Conservation (phyloP, 2,329 filamentous ascomycete species). For the Fusarium pininemorale region DNA sequence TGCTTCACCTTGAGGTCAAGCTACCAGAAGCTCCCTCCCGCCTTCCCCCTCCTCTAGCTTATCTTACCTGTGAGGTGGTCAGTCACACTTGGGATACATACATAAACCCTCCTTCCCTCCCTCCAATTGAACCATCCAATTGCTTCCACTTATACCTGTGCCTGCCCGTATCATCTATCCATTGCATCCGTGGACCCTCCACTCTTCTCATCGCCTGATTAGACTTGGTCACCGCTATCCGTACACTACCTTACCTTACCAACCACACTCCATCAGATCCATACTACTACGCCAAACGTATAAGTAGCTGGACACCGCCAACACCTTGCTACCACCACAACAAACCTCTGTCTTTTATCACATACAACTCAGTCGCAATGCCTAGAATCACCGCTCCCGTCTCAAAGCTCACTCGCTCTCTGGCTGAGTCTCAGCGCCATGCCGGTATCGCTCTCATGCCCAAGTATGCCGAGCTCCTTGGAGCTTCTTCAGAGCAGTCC, state of each 20-base stretch:
- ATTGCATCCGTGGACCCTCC: neutral
- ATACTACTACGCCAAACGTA: conserved; percentile 12
- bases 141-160: conserved; percentile 17
- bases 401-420: conserved; percentile 58
- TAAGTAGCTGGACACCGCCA: conserved; percentile 28
- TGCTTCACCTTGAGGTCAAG: conserved; percentile 16
- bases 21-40: conserved; percentile 24
- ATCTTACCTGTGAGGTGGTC: conserved; percentile 9
- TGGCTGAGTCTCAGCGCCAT: conserved; percentile 55
- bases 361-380: conserved; percentile 46
- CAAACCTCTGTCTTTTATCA: neutral
- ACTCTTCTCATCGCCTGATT: conserved; percentile 27
- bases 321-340: neutral
- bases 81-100: conserved; percentile 17
- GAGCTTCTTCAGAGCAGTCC: conserved; percentile 43
- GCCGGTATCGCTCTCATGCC: conserved; percentile 54
- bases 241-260: neutral
- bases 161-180: neutral
- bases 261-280: neutral
- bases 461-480: conserved; percentile 59
- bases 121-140: conserved; percentile 7
- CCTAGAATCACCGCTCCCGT: conserved; percentile 61
- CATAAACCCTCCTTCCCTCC: conserved; percentile 28
- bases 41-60: conserved; percentile 18
- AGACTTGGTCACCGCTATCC: conserved; percentile 24